Base-by-base conservation (phyloP, 768 basidiomycete species). In the Mycena belliarum region DNA sequence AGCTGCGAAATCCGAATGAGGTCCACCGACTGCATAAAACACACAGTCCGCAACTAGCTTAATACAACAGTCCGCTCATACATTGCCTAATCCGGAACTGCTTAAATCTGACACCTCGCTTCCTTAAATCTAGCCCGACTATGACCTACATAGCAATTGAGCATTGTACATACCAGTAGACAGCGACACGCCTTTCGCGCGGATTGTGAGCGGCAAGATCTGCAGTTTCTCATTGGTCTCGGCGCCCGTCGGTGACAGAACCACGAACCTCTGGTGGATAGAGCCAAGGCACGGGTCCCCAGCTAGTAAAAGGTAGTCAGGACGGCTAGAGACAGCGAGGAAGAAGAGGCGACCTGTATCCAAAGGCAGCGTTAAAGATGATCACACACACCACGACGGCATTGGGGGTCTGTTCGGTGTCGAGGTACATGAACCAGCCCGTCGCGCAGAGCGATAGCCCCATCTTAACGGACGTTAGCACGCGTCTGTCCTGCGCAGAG, bases 351-450 rank as follows among this genome's bases (percentile, higher is more conserved):
- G 63, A 88, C 83, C 88, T 91, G 67, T 88, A 94, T 18, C 95
- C 95, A 68, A 95, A 96, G 10, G 89, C 90, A 28, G 93, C 93
- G 61, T 98, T 97, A 81, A 88, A 97, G 45, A 94, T 75, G 51
- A 98, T 87, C 9, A 98, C 94, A 61, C 89, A 94, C 5, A 82
- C 67, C 2, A 97, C 95, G 7, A 96, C 95, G 21, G 88, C 93
- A 43, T 84, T 82, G 0, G 95, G 91, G 2, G 95, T 97, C 60
- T 82, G 80, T 1, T 88, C 80, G 41, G 91, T 82, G 68, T 96
- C 93, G 35, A 96, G 81, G 66, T 90, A 91, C 84, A 97, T 94
- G 85, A 90, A 97, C 86, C 87, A 95, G 15, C 95, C 95, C 6
- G 91, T 93, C 21, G 89, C 77, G 12, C 82, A 81, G 16, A 98